Conservation (phyloP, 2,329 filamentous ascomycete genomes). For the Sporothrix luriei region DNA sequence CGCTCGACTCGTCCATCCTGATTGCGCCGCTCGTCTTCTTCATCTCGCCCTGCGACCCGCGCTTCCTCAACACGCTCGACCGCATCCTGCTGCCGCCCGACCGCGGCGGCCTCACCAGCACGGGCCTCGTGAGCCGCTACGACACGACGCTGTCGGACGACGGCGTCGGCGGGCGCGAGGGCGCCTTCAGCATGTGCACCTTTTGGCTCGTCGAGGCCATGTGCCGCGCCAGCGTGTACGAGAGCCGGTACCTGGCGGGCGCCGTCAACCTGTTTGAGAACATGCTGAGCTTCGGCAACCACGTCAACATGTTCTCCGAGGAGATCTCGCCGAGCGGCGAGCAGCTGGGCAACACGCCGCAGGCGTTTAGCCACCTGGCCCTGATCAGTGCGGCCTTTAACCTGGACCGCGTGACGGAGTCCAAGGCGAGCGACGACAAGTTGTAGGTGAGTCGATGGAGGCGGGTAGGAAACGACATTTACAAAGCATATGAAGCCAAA, state of each 20-base stretch:
- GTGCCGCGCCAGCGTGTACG: constrained; percentile 67
- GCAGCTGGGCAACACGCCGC: constrained; percentile 77
- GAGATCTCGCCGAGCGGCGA: constrained; percentile 75
- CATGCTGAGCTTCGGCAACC: constrained; percentile 75
- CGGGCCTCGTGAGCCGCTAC: constrained; percentile 75
- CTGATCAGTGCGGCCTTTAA: constrained; percentile 79
- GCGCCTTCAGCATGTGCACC: constrained; percentile 79
- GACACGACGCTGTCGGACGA: constrained; percentile 70
- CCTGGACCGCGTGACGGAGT: constrained; percentile 58
- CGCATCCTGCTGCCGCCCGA: constrained; percentile 71
- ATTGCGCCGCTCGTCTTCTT: constrained; percentile 81
- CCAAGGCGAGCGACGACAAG: constrained; percentile 36
- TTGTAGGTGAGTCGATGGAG: constrained; percentile 24
- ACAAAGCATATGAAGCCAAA: too few relatives aligned
- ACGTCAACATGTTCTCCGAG: constrained; percentile 76
- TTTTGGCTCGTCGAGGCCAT: constrained; percentile 82
- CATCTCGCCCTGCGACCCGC: constrained; percentile 73
- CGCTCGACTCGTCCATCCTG: constrained; percentile 73
- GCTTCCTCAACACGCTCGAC: constrained; percentile 72
- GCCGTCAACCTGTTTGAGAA: constrained; percentile 75
- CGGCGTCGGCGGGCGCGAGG: constrained; percentile 72
- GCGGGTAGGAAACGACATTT: neutral
- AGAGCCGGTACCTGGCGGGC: constrained; percentile 62
- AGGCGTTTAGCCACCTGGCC: constrained; percentile 76
- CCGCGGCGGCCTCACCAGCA: constrained; percentile 73